phyloP scores from a whole-genome alignment of 2,329 filamentous ascomycete species.

The Tolypocladium ovalisporum region DNA sequence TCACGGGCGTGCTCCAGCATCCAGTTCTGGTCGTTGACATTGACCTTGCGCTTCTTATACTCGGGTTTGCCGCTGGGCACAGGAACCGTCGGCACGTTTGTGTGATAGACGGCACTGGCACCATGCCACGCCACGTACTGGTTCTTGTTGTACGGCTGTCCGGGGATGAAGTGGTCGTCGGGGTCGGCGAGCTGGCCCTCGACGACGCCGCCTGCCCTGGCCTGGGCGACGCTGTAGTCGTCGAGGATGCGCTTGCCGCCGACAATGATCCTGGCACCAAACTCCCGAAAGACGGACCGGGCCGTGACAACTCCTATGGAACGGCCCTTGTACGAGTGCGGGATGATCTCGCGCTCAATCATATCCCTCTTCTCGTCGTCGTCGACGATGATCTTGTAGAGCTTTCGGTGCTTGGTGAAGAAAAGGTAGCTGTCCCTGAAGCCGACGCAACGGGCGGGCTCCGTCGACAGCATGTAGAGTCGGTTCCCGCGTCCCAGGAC shows the following conservation, averaged over 20 bases:
- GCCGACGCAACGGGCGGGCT: constrained; percentile 90
- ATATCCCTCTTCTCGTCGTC: constrained; percentile 96
- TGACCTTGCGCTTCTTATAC: constrained; percentile 72
- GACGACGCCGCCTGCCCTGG: constrained; percentile 63
- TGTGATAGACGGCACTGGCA: constrained; percentile 91
- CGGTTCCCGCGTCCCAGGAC: constrained; percentile 73
- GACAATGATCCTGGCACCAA: constrained; percentile 87
- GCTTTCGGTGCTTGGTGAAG: constrained; percentile 93
- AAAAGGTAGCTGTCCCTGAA: constrained; percentile 98
- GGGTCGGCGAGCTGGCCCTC: constrained; percentile 91
- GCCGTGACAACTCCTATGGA: constrained; percentile 96
- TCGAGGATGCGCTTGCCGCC: constrained; percentile 78
- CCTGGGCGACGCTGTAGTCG: constrained; percentile 76
- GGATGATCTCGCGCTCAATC: constrained; percentile 91
- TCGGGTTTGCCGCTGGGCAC: constrained; percentile 66
- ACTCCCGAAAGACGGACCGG: constrained; percentile 92
- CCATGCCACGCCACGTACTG: constrained; percentile 99
- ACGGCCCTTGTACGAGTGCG: constrained; percentile 95
- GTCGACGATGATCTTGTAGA: constrained; percentile 96
- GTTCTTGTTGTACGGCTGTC: constrained; percentile 94
- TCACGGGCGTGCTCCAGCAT: constrained; percentile 89
- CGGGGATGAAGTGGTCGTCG: constrained; percentile 65
- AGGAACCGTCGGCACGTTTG: constrained; percentile 65
- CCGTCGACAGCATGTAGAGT: constrained; percentile 97
- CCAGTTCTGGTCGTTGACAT: constrained; percentile 92